Conservation (phyloP, 441 rosid species). For the Euphorbia celastroides region DNA sequence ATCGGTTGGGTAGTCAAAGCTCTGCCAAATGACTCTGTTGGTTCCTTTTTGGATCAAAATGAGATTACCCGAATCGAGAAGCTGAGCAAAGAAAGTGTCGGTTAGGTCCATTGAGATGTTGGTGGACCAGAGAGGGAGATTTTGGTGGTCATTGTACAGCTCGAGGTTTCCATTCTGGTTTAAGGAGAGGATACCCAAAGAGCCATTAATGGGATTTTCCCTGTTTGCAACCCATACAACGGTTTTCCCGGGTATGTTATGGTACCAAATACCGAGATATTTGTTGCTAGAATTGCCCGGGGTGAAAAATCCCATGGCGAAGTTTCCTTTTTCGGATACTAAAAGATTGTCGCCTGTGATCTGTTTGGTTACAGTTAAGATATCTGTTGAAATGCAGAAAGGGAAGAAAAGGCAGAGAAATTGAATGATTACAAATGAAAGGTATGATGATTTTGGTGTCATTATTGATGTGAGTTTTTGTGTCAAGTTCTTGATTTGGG, state of each 20-base stretch:
- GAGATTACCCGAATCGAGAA: slow-evolving; percentile 29
- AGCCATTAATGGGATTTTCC: slow-evolving; percentile 18
- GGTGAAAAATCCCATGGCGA: background rate
- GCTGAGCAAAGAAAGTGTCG: slow-evolving; percentile 2
- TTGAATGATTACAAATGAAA: background rate
- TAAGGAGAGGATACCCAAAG: slow-evolving; percentile 13
- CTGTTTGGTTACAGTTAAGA: background rate
- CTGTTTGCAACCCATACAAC: slow-evolving; percentile 31
- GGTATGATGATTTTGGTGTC: background rate
- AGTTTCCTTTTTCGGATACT: background rate
- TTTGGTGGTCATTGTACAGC: background rate
- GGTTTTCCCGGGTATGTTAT: slow-evolving; percentile 4
- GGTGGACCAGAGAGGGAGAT: slow-evolving; percentile 26
- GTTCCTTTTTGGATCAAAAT: slow-evolving; percentile 12
- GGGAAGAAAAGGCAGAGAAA: background rate
- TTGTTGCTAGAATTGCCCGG: background rate
- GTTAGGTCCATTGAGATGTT: background rate
- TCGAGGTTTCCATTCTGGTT: slow-evolving; percentile 18
- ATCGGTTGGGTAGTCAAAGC: slow-evolving; percentile 28
- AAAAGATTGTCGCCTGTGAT: background rate
- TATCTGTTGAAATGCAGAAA: background rate
- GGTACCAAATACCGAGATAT: slow-evolving; percentile 25
- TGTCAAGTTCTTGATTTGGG: background rate
- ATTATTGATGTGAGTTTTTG: background rate
- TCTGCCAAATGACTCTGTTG: slow-evolving; percentile 22